Percentiles rank a stretch among this genome's conserved stretches.
phyloP scores from a whole-genome alignment of 1,284 basidiomycete genomes.

The Pisolithus thermaeus region DNA sequence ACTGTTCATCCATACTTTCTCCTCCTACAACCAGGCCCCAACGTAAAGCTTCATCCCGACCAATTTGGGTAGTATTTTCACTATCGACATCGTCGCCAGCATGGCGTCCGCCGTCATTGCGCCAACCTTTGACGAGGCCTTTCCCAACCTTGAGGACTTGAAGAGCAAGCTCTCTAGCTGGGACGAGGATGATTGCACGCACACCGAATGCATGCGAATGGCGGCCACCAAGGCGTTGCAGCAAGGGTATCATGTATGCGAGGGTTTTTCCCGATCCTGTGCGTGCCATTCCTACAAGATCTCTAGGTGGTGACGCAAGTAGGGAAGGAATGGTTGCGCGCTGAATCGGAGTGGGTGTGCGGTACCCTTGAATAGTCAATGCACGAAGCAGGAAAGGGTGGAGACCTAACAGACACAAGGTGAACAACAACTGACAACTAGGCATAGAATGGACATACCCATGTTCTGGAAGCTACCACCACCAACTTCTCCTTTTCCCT shows the following conservation, averaged over 20 bases:
- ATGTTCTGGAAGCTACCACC: constrained; percentile 86
- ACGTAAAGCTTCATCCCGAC: constrained; percentile 63
- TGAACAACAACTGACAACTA: neutral
- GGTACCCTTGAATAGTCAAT: constrained; percentile 89
- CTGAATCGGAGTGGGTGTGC: constrained; percentile 95
- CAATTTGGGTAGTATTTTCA: constrained; percentile 39
- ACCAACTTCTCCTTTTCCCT: constrained; percentile 73
- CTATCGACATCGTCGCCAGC: constrained; percentile 59
- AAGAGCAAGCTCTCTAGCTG: constrained; percentile 90
- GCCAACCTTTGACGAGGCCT: constrained; percentile 80
- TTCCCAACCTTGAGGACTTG: constrained; percentile 96
- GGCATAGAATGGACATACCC: constrained; percentile 45
- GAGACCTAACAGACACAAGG: constrained; percentile 51
- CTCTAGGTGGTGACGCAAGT: constrained; percentile 80
- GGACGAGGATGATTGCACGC: constrained; percentile 85
- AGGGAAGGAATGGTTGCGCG: constrained; percentile 85
- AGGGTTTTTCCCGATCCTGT: constrained; percentile 98
- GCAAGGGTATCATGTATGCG: constrained; percentile 91
- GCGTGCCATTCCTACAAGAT: constrained; percentile 97
- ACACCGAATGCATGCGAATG: constrained; percentile 82
- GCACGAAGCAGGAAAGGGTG: constrained; percentile 81
- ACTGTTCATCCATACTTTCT: constrained; percentile 94
- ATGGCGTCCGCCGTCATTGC: constrained; percentile 52
- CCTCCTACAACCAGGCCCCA: constrained; percentile 98
- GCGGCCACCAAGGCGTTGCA: constrained; percentile 82